A percentile compares a stretch with the other conserved stretches of the same genome.
These are phyloP conservation scores for Lipomyces japonicus DNA, from an alignment of 805 yeast genomes.

Conservation along the genomic window DNA sequence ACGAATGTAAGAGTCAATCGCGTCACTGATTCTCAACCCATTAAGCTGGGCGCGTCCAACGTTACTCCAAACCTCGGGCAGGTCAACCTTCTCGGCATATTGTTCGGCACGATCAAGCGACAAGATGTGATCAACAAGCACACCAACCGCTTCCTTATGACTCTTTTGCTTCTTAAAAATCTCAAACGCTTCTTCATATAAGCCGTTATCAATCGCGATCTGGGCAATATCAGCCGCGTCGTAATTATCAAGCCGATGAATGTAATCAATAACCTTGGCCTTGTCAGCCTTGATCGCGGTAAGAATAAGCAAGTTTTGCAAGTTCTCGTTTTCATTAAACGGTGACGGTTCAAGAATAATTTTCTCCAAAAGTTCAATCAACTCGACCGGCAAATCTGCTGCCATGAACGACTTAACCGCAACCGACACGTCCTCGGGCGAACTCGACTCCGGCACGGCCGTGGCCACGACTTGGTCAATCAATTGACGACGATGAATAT, in stretches of 20 bases:
- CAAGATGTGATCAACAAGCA: slow-evolving; percentile 86
- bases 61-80: slow-evolving; percentile 87
- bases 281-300: slow-evolving; percentile 96
- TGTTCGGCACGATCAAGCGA: slow-evolving; percentile 92
- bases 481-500: slow-evolving; percentile 82
- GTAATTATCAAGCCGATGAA: slow-evolving; percentile 84
- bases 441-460: slow-evolving; percentile 90
- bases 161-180: slow-evolving; percentile 82
- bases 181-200: slow-evolving; percentile 91
- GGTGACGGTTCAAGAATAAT: slow-evolving; percentile 96
- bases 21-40: slow-evolving; percentile 87
- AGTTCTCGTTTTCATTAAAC: slow-evolving; percentile 88
- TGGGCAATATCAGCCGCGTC: slow-evolving; percentile 94
- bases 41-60: slow-evolving; percentile 94
- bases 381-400: slow-evolving; percentile 85
- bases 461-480: slow-evolving; percentile 93
- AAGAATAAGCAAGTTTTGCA: slow-evolving; percentile 86
- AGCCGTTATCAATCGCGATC: slow-evolving; percentile 80
- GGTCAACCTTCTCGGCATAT: slow-evolving; percentile 85
- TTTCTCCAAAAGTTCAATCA: slow-evolving; percentile 91
- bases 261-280: slow-evolving; percentile 72
- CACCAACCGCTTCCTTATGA: slow-evolving; percentile 76
- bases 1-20: slow-evolving; percentile 84
- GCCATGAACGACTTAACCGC: slow-evolving; percentile 96
- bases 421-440: slow-evolving; percentile 89